Evolutionary conservation across 192 early-diverging fungal genomes (phyloP).

Genomic region (Lobosporangium transversale): DNA sequence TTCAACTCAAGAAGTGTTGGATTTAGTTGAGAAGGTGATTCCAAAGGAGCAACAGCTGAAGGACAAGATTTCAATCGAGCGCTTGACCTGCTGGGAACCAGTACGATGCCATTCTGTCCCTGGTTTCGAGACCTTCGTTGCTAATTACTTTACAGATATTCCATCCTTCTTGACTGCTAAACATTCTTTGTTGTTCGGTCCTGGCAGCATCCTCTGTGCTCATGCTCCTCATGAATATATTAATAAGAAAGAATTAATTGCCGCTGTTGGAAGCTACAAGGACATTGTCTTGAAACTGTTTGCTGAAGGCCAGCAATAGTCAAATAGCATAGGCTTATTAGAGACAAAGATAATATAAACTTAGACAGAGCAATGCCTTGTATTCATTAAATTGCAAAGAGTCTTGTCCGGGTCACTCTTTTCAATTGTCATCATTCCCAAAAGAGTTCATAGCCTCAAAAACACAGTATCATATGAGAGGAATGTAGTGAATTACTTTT

Average conservation of each 20-base stretch:
- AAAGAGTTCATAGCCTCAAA: too few relatives aligned
- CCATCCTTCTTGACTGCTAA: conserved; percentile 44
- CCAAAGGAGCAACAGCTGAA: conserved; percentile 20
- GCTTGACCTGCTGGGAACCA: conserved; percentile 52
- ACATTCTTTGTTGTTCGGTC: conserved; percentile 45
- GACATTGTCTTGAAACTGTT: conserved; percentile 49
- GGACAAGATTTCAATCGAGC: conserved; percentile 48
- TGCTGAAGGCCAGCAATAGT: conserved; percentile 16
- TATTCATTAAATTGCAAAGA: background rate
- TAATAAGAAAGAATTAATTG: conserved; percentile 53
- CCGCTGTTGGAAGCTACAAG: conserved; percentile 52
- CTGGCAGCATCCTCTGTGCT: conserved; percentile 51
- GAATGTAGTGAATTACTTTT: too few relatives aligned
- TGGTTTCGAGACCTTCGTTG: conserved; percentile 46
- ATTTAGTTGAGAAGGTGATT: conserved; percentile 39
- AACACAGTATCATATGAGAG: too few relatives aligned
- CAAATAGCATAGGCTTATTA: too few relatives aligned
- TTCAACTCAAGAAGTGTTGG: conserved; percentile 45
- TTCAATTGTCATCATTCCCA: too few relatives aligned
- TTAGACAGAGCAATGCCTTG: background rate
- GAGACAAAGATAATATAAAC: too few relatives aligned
- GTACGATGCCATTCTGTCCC: conserved; percentile 54
- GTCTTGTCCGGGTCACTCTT: too few relatives aligned
- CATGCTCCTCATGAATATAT: conserved; percentile 53
- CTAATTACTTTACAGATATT: conserved; percentile 54